A percentile compares a stretch with the other conserved stretches of the same genome.
phyloP scores from a whole-genome alignment of 2,329 filamentous ascomycete genomes.

The Trichoderma koningii region DNA sequence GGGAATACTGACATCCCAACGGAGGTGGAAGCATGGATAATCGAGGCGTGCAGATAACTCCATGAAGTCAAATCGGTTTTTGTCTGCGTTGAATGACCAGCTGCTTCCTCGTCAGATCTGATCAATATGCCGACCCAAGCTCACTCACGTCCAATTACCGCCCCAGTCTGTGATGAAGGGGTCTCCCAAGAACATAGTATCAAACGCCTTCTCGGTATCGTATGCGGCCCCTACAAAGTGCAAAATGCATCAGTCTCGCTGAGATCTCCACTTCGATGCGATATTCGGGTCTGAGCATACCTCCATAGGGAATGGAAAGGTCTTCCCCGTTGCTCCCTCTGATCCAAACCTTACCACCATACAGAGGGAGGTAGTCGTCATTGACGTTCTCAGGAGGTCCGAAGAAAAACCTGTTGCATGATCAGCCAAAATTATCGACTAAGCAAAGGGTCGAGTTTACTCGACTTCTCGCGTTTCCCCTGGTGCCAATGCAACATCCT shows the following conservation, averaged over 20 bases:
- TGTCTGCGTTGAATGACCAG: conserved; percentile 40
- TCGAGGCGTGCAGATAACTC: conserved; percentile 36
- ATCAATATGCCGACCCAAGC: background rate
- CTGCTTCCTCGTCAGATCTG: conserved; percentile 28
- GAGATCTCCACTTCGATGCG: too few species aligned
- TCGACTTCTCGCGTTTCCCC: conserved; percentile 36
- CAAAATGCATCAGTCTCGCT: background rate
- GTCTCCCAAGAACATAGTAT: conserved; percentile 40
- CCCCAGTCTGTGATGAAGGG: conserved; percentile 35
- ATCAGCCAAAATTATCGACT: background rate
- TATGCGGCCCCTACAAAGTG: conserved; percentile 39
- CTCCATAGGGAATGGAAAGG: conserved; percentile 47
- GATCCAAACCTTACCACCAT: conserved; percentile 49
- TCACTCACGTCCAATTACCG: conserved; percentile 34
- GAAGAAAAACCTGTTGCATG: conserved; percentile 37
- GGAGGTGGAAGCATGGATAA: conserved; percentile 41
- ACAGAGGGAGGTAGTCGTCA: conserved; percentile 45
- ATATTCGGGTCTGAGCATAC: conserved; percentile 27
- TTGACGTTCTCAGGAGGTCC: conserved; percentile 35
- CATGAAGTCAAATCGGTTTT: conserved; percentile 36
- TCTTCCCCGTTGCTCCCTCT: conserved; percentile 45
- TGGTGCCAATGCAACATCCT: conserved; percentile 34
- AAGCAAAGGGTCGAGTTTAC: conserved; percentile 30
- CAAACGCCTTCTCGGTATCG: conserved; percentile 44
- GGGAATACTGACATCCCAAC: conserved; percentile 41